Conservation (phyloP, 1,139 yeast genomes). For the Diutina neorugosa region DNA sequence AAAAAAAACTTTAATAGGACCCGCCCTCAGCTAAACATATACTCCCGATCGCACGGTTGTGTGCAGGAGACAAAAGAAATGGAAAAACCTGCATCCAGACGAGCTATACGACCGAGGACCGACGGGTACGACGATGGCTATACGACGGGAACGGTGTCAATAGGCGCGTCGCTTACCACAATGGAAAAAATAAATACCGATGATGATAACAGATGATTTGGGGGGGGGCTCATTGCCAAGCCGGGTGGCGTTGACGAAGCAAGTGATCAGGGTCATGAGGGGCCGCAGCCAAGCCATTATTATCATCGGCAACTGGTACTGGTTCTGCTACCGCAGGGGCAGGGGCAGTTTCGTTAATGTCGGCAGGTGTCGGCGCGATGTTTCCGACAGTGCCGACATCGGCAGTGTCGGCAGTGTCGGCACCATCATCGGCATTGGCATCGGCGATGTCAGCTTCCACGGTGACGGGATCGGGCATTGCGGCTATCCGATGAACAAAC, state of each 20-base stretch:
- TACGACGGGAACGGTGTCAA: background rate
- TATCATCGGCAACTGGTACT: background rate
- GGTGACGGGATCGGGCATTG: background rate
- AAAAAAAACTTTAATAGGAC: background rate
- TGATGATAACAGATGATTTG: no score
- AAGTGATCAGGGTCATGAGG: background rate
- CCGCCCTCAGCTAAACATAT: background rate
- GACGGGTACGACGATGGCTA: conserved; percentile 1
- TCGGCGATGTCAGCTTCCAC: background rate
- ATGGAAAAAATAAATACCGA: no score
- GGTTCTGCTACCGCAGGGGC: no score
- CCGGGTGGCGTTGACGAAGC: background rate
- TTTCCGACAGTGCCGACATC: background rate
- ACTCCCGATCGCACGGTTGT: background rate
- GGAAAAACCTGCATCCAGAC: background rate
- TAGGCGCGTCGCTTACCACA: background rate
- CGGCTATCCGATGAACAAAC: background rate
- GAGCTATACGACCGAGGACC: background rate
- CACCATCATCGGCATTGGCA: no score
- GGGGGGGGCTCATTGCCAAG: background rate
- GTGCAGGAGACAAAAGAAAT: background rate
- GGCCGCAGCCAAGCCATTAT: background rate
- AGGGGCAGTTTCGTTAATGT: no score
- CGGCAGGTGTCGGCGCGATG: background rate
- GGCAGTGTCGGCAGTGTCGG: background rate